Evolutionary conservation across 129 eudicot species (phyloP).

Genomic region (Flaveria linearis): DNA sequence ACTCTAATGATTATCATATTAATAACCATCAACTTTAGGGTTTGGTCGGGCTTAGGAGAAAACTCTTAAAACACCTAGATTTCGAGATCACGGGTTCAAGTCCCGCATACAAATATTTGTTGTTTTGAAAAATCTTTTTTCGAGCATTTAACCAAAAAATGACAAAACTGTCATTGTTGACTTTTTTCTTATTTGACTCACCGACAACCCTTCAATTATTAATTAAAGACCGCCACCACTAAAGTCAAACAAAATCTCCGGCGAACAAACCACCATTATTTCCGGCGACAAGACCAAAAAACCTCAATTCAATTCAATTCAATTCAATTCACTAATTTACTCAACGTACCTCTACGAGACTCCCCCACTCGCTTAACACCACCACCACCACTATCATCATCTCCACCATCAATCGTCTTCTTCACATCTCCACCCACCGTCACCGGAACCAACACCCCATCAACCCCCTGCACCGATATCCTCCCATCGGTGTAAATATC

Average conservation of each 20-base stretch:
- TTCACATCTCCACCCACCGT: background rate
- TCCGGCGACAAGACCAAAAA: background rate
- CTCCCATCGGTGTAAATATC: slow-evolving; percentile 69
- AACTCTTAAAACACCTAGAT: no score
- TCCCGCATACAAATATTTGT: no score
- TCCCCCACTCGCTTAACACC: background rate
- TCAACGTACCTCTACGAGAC: background rate
- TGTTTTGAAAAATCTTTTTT: no score
- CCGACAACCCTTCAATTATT: background rate
- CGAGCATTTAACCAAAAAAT: background rate
- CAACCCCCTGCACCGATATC: slow-evolving; percentile 36
- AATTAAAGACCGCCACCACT: background rate
- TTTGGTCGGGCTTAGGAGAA: no score
- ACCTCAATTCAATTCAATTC: no score
- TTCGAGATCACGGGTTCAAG: no score
- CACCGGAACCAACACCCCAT: slow-evolving; percentile 58
- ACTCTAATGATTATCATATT: background rate
- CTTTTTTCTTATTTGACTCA: background rate
- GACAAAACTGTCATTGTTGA: background rate
- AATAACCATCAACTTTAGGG: background rate
- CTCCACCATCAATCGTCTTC: background rate
- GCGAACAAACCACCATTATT: slow-evolving; percentile 1
- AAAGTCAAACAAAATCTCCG: background rate
- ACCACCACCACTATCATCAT: background rate
- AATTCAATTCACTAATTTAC: background rate